Evolutionary conservation across 352 stramenopile species (phyloP), one percentile per base, ranked within the genome.

Genomic region (Peronospora destructor): DNA sequence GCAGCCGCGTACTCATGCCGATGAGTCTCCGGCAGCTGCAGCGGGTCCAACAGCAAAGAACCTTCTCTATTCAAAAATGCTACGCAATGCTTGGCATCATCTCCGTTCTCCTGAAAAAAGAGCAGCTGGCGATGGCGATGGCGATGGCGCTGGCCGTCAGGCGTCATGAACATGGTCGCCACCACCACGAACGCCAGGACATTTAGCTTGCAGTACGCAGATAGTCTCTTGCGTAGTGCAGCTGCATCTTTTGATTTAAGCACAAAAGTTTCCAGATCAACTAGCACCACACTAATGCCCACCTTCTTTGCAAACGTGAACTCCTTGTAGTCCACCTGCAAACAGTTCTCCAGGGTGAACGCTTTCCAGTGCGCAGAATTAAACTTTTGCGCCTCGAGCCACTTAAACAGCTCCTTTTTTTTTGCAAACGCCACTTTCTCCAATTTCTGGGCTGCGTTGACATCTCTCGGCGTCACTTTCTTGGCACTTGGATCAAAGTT

Each of bases 311-410:
- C 36, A 36, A 66, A 68, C 14, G 32, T 52, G 23, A 90, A 90
- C 56, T 90, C 74, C 43, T 92, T 92, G 67, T 87, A 87, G 61
- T 92, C 81, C 59, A 76, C 84, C 39, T 71, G 53, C 40, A 92
- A 62, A 56, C 78, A 89, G 49, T 88, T 81, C 30, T 41, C 45
- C 35, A 90, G 53, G 0, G 76, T 68, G 46, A 91, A 88, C 14
- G 47, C 45, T 6, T n/a, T 35, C 81, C 81, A 91, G 46, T 87
- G 76, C 7, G 14, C 53, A 6, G 73, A 53, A 13, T 77, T 83
- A 38, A 85, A 86, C 57, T 86, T 87, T 46, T 87, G 74, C 4
- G 46, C 58, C 23, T 87, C 68, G 9, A 91, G 56, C 76, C 77
- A 91, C 23, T 61, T 48, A 47, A 87, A 91, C 16, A 91, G 42